Evolutionary conservation across 2,329 filamentous ascomycete species (phyloP).

Genomic region (Colletotrichum somersetense): DNA sequence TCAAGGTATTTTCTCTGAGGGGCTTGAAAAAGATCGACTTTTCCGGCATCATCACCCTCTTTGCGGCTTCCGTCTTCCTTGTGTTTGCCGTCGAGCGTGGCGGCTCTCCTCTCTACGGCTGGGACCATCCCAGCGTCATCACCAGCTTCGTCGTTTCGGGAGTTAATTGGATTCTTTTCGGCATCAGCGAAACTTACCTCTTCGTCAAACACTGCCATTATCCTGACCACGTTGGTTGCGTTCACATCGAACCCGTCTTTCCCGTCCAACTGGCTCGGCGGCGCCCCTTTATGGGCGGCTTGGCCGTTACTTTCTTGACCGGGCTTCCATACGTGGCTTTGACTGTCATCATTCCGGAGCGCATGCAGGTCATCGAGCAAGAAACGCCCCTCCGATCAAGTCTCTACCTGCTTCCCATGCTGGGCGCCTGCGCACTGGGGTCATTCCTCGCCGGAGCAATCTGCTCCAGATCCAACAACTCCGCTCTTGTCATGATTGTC

Average conservation of each 20-base stretch:
- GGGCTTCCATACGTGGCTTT: constrained; percentile 70
- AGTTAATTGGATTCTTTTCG: constrained; percentile 62
- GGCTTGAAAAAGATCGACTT: constrained; percentile 65
- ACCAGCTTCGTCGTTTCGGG: constrained; percentile 61
- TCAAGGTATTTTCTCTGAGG: constrained; percentile 54
- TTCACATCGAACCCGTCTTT: constrained; percentile 66
- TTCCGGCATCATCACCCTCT: constrained; percentile 62
- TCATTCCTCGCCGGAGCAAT: constrained; percentile 67
- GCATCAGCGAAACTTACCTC: constrained; percentile 61
- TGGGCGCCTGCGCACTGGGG: constrained; percentile 67
- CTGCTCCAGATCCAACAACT: constrained; percentile 67
- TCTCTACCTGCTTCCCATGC: constrained; percentile 69
- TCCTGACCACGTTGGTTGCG: constrained; percentile 21
- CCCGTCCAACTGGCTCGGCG: constrained; percentile 62
- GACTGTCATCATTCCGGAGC: constrained; percentile 70
- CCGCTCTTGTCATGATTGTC: constrained; percentile 62
- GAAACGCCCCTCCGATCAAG: constrained; percentile 67
- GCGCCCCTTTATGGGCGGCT: constrained; percentile 64
- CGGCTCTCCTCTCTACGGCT: constrained; percentile 63
- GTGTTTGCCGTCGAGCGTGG: constrained; percentile 70
- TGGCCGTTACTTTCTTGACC: constrained; percentile 66
- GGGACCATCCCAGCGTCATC: constrained; percentile 66
- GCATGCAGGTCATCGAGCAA: constrained; percentile 70
- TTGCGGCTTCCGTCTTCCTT: constrained; percentile 65
- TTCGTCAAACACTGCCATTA: constrained; percentile 44